Evolutionary conservation across 2,329 filamentous ascomycete species (phyloP).

Genomic region (Alternaria solani): DNA sequence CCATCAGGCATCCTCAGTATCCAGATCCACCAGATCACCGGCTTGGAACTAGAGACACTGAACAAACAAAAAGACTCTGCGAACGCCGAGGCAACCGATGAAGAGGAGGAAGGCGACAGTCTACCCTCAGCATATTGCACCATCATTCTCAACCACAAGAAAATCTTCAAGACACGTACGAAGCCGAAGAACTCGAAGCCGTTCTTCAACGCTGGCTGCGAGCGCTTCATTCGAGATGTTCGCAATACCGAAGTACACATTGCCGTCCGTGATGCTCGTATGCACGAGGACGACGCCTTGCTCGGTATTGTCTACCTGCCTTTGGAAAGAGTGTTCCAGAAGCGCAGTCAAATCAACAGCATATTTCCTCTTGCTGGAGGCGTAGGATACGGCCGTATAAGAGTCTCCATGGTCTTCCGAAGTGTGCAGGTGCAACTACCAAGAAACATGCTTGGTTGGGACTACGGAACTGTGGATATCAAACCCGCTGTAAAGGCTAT

Average conservation of each 20-base stretch:
- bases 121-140: constrained; percentile 76
- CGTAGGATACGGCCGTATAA: constrained; percentile 73
- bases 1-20: constrained; percentile 73
- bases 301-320: constrained; percentile 76
- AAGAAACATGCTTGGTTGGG: constrained; percentile 69
- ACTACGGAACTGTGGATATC: constrained; percentile 74
- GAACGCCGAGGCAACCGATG: constrained; percentile 63
- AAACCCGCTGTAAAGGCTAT: constrained; percentile 61
- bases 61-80: constrained; percentile 63
- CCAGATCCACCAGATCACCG: constrained; percentile 76
- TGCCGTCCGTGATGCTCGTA: constrained; percentile 70
- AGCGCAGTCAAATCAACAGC: constrained; percentile 70
- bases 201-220: constrained; percentile 79
- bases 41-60: constrained; percentile 67
- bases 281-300: constrained; percentile 73
- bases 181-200: constrained; percentile 82
- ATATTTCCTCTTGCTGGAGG: constrained; percentile 74
- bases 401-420: constrained; percentile 77
- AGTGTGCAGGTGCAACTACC: constrained; percentile 71
- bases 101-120: constrained; percentile 68
- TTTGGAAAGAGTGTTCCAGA: constrained; percentile 67
- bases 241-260: constrained; percentile 72
- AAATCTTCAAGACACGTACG: constrained; percentile 73
- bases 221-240: constrained; percentile 76
- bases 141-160: constrained; percentile 76